Base-by-base conservation (phyloP, 2,329 filamentous ascomycete genomes). In the Alternaria hordeiaustralica region DNA sequence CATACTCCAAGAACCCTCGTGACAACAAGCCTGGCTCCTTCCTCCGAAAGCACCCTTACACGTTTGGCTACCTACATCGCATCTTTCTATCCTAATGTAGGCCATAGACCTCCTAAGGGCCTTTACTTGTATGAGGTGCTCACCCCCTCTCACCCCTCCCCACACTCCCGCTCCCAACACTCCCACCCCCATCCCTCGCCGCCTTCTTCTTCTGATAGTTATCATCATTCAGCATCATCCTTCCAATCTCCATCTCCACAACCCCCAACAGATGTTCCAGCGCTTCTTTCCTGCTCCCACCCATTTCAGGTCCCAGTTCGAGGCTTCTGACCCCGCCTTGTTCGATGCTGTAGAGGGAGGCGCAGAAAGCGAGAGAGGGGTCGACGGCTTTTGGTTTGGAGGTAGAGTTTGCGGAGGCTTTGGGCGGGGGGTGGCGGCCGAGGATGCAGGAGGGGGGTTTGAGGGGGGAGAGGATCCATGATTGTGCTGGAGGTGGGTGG, bases 281-380 rank as follows among this genome's bases (percentile, higher is more conserved):
- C 11, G 60, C 67, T 13, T 71, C 64, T 12, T 61, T 63, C 43
- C 67, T 61, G 28, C 54, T 63, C 7, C 12, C 21, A 5, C 71
- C 68, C 30, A 60, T 41, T 20, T 71, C 68, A n/a, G 66, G 68
- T 2, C 71, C 68, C 12, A 64, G 13, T 12, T 72, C 69, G 8
- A 73, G 45, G 20, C 49, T 45, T n/a, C 64, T 68, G 2, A 53
- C 23, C 0, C 66, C 67, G 1, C 33, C 47, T 18, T 68, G 69
- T 0, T 59, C 53, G 53, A 72, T 60, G 18, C 56, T 63, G 56
- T 72, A 73, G 3, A 73, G 63, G 0, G 61, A 57, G 13, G 64
- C 65, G 57, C 65, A 65, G 60, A 66, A 73, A 4, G 51, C 36
- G 36, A 25, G 41, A 50, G 30, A 54, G 12, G 21, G 49, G 5